Base-by-base conservation (phyloP, 495 filamentous ascomycete genomes). In the Monascus purpureus region DNA sequence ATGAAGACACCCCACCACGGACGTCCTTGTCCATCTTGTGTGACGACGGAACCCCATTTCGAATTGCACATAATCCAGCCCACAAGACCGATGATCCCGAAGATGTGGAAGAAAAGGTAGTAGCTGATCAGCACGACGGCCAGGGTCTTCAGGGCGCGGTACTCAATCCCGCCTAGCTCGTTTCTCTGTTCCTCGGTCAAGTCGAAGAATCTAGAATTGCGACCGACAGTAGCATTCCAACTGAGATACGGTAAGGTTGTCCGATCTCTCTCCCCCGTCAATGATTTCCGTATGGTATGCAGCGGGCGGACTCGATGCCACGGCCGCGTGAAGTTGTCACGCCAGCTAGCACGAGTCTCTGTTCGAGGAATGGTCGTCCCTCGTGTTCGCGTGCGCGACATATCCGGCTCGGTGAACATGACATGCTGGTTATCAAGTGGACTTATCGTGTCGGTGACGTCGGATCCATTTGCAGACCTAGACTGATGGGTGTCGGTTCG, bases 1-100 rank as follows among this genome's bases (percentile, higher is more conserved):
- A 83, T 92, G 61, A 84, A 97, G 37, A 95, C 74, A 3, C 68
- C 85, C 86, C 88, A 96, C 88, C 88, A 96, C 0, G 68, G 66
- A 22, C 74, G 70, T 39, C 62, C 75, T 43, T 78, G 55, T 3
- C 77, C 80, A 43, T 57, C 66, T 2, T 36, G 51, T 3, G 61
- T 59, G n/a, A 94, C 69, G 24, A 82, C 42, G 13, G 58, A 32
- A 2, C 73, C 73, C 53, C 76, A 79, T 7, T 46, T 53, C 3
- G 61, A 39, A 25, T 57, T 65, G 1, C 63, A 58, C 32, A 82
- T 43, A 18, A 95, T 93, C 87, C 87, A 97, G 0, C 82, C 78
- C 2, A 81, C 32, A 13, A 90, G 49, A 31, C 72, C 64, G 25
- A 87, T 49, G 28, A 87, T 53, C 0, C 80, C 84, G n/a, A 93